Conservation (phyloP, 176 grass and related monocot genomes). For the Avena atlantica region DNA sequence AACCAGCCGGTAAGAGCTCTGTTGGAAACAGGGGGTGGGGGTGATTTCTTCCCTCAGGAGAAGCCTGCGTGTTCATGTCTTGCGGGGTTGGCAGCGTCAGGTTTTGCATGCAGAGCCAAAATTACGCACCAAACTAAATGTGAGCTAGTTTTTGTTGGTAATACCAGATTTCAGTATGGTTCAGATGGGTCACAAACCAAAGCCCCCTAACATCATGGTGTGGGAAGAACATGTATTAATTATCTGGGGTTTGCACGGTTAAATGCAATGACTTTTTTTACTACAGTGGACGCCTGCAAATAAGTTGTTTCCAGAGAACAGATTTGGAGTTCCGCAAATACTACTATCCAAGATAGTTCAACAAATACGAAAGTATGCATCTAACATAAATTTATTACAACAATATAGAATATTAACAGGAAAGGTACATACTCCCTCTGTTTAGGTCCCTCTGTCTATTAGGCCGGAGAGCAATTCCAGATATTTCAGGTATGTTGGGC, state of each 20-base stretch:
- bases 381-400: neutral
- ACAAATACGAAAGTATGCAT: conserved; percentile 1
- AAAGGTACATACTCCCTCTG: neutral
- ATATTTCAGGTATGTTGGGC: too few relatives aligned
- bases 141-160: neutral
- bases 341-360: neutral
- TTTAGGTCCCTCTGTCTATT: too few relatives aligned
- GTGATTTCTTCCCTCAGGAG: neutral
- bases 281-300: neutral
- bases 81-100: neutral
- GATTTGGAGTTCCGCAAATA: conserved; percentile 23
- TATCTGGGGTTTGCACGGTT: neutral
- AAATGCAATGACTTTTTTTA: neutral
- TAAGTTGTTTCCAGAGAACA: conserved; percentile 4
- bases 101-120: neutral
- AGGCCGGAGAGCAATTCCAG: too few relatives aligned
- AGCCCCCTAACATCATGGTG: neutral
- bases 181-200: conserved; percentile 5
- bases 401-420: neutral
- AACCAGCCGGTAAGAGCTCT: neutral
- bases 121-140: neutral
- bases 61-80: neutral
- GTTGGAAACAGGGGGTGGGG: neutral
- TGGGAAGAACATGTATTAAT: neutral
- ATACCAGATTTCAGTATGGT: neutral